These are phyloP conservation scores for Parathielavia hyrcaniae DNA, from an alignment of 495 filamentous ascomycete species.

Conservation along the genomic window DNA sequence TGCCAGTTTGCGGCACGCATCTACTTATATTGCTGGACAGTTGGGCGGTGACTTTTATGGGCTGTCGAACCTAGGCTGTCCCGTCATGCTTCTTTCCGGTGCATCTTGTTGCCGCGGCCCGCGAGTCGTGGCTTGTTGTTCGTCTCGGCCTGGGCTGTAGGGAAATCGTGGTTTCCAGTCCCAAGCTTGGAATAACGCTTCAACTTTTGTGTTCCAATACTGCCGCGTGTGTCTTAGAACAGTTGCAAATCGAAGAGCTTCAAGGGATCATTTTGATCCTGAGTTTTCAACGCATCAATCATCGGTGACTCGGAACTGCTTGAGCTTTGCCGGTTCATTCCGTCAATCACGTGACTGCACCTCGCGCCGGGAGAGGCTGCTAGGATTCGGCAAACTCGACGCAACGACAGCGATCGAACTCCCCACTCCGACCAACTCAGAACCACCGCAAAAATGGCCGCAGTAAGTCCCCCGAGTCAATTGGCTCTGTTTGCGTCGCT, in stretches of 20 bases:
- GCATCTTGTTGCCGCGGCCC: background rate
- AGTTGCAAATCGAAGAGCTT: too few species aligned
- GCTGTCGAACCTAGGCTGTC: constrained; percentile 7
- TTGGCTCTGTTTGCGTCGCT: constrained; percentile 7
- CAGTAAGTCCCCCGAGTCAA: constrained; percentile 59
- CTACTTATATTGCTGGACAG: constrained; percentile 5
- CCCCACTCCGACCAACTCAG: constrained; percentile 42
- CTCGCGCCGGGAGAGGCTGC: constrained; percentile 23
- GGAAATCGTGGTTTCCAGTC: too few species aligned
- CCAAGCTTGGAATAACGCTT: too few species aligned
- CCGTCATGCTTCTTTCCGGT: background rate
- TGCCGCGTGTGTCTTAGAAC: too few species aligned
- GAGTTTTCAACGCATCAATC: too few species aligned
- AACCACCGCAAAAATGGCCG: constrained; percentile 70
- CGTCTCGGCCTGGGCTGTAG: background rate
- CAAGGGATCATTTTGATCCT: too few species aligned
- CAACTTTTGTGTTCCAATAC: too few species aligned
- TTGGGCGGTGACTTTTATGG: background rate
- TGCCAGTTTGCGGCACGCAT: background rate
- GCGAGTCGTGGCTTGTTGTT: background rate
- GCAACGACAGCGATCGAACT: constrained; percentile 37
- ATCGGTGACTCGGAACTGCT: background rate
- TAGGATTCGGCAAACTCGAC: constrained; percentile 30
- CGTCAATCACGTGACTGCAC: constrained; percentile 28
- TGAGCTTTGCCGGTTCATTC: constrained; percentile 17